Conservation (phyloP, 192 early-diverging fungal genomes). For the Linnemannia hyalina region DNA sequence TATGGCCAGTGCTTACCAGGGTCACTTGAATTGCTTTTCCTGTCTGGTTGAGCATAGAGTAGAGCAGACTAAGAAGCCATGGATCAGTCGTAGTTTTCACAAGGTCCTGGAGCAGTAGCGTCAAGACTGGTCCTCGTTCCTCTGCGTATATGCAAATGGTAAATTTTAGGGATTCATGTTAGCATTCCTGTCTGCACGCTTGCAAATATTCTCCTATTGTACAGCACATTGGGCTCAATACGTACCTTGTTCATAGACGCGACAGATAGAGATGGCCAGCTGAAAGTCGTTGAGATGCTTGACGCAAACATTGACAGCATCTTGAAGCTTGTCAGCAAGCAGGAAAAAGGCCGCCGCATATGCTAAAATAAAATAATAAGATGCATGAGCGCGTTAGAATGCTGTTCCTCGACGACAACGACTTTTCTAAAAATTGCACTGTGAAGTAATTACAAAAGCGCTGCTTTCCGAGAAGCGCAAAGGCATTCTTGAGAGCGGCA, state of each 20-base stretch:
- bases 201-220: background rate
- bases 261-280: constrained; percentile 91
- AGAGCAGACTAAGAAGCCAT: constrained; percentile 44
- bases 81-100: constrained; percentile 32
- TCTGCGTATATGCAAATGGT: constrained; percentile 7
- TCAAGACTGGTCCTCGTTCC: constrained; percentile 46
- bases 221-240: background rate
- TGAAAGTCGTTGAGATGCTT: constrained; percentile 93
- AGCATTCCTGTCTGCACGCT: background rate
- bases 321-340: constrained; percentile 86
- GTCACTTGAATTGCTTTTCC: constrained; percentile 71
- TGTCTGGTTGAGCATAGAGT: constrained; percentile 65
- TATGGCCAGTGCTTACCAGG: constrained; percentile 58
- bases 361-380: constrained; percentile 61
- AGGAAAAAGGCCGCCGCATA: constrained; percentile 97
- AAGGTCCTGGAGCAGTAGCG: constrained; percentile 30
- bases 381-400: background rate
- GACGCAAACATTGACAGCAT: constrained; percentile 94
- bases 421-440: background rate
- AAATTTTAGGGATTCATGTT: background rate
- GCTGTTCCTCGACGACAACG: background rate
- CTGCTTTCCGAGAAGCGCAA: constrained; percentile 95
- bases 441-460: constrained; percentile 76
- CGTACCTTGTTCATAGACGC: constrained; percentile 89
- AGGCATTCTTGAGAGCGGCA: constrained; percentile 98